These are phyloP conservation scores for Lachnum nothofagi DNA, from an alignment of 2,329 filamentous ascomycete species.

Conservation along the genomic window DNA sequence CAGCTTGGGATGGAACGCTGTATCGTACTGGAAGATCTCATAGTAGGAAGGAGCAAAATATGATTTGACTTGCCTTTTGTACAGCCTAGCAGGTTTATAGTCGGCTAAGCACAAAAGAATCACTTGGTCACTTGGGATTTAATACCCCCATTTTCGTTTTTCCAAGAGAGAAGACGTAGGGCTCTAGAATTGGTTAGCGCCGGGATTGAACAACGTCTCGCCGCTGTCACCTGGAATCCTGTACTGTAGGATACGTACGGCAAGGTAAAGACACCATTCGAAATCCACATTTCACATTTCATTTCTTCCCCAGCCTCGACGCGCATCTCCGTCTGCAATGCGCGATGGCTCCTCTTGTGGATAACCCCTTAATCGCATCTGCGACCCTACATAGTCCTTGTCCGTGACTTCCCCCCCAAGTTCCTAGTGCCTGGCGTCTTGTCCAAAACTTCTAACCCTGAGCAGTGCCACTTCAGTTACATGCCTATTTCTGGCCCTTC, in stretches of 20 bases:
- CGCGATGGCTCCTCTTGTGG: conserved; percentile 74
- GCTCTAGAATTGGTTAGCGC: no score
- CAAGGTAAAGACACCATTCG: neutral
- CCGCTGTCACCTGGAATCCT: neutral
- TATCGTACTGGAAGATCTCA: no score
- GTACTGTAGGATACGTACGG: no score
- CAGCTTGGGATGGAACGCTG: no score
- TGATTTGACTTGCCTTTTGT: no score
- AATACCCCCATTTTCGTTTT: no score
- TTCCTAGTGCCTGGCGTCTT: neutral
- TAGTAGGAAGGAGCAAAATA: no score
- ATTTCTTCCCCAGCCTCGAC: conserved; percentile 9
- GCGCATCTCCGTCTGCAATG: conserved; percentile 22
- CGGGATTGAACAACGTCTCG: neutral
- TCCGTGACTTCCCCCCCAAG: conserved; percentile 13
- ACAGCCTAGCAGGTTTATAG: no score
- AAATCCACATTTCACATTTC: conserved; percentile 2
- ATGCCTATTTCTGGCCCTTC: conserved; percentile 92
- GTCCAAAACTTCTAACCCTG: conserved; percentile 13
- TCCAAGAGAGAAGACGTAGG: no score
- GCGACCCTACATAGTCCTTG: conserved; percentile 81
- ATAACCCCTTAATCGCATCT: conserved; percentile 82
- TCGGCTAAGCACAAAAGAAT: no score
- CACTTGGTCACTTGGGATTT: no score
- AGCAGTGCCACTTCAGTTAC: conserved; percentile 64